phyloP scores from a whole-genome alignment of 2,329 filamentous ascomycete species.

The Aspergillus japonicus region DNA sequence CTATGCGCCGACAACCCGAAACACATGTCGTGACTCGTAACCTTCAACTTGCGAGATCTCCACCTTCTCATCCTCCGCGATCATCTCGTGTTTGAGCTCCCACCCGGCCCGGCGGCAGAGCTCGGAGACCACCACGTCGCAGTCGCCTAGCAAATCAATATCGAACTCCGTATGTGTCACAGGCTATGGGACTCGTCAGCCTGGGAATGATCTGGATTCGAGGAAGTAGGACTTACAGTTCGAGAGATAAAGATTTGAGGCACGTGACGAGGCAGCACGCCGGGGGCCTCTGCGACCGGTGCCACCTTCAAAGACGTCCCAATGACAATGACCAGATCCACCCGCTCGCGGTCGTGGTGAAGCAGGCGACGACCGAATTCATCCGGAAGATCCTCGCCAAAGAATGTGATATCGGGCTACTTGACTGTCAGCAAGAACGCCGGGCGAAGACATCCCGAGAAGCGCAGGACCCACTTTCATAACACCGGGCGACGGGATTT shows the following conservation, averaged over 20 bases:
- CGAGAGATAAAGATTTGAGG: constrained; percentile 90
- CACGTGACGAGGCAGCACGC: constrained; percentile 72
- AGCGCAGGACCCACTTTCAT: constrained; percentile 61
- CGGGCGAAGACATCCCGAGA: not conserved
- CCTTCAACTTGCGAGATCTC: constrained; percentile 54
- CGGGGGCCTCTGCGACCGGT: constrained; percentile 87
- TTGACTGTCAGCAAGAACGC: constrained; percentile 13
- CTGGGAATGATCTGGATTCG: not conserved
- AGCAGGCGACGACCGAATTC: constrained; percentile 78
- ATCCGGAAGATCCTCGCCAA: constrained; percentile 84
- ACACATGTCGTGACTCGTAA: constrained; percentile 45
- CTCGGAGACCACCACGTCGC: constrained; percentile 85
- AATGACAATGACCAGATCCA: constrained; percentile 91
- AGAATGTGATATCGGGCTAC: constrained; percentile 93
- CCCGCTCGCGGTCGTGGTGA: constrained; percentile 74
- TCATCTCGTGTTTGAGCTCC: constrained; percentile 79
- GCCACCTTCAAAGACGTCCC: constrained; percentile 95
- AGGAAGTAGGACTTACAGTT: constrained; percentile 51
- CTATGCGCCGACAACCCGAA: constrained; percentile 43
- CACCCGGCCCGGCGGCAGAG: constrained; percentile 79
- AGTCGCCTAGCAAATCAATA: constrained; percentile 92
- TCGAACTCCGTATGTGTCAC: constrained; percentile 92
- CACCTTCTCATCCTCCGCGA: constrained; percentile 64
- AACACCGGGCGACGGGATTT: constrained; percentile 69
- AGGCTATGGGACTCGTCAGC: constrained; percentile 48